phyloP scores from a whole-genome alignment of 768 basidiomycete species.

The Podaxis sp. region DNA sequence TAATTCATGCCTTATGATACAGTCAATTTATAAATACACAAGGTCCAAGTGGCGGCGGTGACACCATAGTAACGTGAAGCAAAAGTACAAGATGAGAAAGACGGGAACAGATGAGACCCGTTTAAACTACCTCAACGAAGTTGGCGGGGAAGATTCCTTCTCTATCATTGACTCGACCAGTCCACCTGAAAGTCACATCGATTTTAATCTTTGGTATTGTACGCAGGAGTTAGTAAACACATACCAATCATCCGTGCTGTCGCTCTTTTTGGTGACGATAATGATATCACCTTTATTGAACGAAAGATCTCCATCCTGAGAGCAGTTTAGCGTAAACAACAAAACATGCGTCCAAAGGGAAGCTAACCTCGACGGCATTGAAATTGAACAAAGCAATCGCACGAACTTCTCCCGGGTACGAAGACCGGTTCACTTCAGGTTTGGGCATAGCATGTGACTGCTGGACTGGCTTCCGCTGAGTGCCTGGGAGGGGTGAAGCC shows the following conservation, averaged over 20 bases:
- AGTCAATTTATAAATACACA: not conserved
- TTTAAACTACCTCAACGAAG: slow-evolving; percentile 66
- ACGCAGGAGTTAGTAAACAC: slow-evolving; percentile 18
- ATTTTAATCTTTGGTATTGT: not conserved
- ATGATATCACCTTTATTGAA: slow-evolving; percentile 80
- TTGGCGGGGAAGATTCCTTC: slow-evolving; percentile 82
- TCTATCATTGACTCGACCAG: slow-evolving; percentile 57
- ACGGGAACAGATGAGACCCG: not conserved
- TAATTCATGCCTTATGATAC: slow-evolving; percentile 2
- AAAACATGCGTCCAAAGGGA: not conserved
- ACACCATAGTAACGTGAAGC: not conserved
- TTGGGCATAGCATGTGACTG: slow-evolving; percentile 39
- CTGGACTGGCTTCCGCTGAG: not conserved
- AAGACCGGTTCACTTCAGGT: slow-evolving; percentile 47
- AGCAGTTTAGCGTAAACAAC: slow-evolving; percentile 11
- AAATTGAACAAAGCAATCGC: slow-evolving; percentile 79
- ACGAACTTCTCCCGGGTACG: slow-evolving; percentile 56
- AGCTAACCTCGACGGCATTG: slow-evolving; percentile 64
- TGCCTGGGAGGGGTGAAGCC: not conserved
- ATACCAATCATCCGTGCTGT: slow-evolving; percentile 75
- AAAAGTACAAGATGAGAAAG: not conserved
- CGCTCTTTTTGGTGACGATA: slow-evolving; percentile 63
- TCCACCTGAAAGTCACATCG: slow-evolving; percentile 58
- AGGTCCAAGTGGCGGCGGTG: not conserved
- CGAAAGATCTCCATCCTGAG: slow-evolving; percentile 69